These are phyloP conservation scores for Leucaena leucocephala DNA, from an alignment of 306 rosid species.

Conservation along the genomic window DNA sequence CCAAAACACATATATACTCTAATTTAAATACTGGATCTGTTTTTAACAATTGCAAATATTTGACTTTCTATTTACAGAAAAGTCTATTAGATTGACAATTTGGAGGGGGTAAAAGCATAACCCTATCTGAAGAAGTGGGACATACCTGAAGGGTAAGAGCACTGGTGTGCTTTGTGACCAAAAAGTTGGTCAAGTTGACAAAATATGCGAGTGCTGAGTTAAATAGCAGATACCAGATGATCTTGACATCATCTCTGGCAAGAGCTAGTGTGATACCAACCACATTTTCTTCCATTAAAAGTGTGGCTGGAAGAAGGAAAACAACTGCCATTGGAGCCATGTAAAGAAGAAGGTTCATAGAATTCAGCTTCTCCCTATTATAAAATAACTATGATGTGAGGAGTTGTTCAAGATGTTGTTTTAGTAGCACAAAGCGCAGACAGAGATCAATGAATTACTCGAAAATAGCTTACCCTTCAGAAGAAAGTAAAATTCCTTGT, in stretches of 20 bases:
- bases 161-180: slow-evolving; percentile 99
- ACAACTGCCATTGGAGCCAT: slow-evolving; percentile 99
- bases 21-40: background rate
- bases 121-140: slow-evolving; percentile 32
- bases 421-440: background rate
- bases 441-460: background rate
- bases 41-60: background rate
- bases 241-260: slow-evolving; percentile 92
- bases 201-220: slow-evolving; percentile 92
- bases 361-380: slow-evolving; percentile 96
- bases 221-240: slow-evolving; percentile 94
- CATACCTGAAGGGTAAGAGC: slow-evolving; percentile 99
- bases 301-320: slow-evolving; percentile 98
- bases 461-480: slow-evolving; percentile 78
- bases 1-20: slow-evolving; percentile 3
- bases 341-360: slow-evolving; percentile 97
- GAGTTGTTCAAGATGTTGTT: background rate
- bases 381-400: slow-evolving; percentile 42
- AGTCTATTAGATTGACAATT: background rate
- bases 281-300: slow-evolving; percentile 95
- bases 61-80: slow-evolving; percentile 5
- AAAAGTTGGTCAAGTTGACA: slow-evolving; percentile 94
- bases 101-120: background rate
- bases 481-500: slow-evolving; percentile 95
- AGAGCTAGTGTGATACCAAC: slow-evolving; percentile 97